Base-by-base conservation (phyloP, 352 stramenopile genomes). In the Pythium aquatile region DNA sequence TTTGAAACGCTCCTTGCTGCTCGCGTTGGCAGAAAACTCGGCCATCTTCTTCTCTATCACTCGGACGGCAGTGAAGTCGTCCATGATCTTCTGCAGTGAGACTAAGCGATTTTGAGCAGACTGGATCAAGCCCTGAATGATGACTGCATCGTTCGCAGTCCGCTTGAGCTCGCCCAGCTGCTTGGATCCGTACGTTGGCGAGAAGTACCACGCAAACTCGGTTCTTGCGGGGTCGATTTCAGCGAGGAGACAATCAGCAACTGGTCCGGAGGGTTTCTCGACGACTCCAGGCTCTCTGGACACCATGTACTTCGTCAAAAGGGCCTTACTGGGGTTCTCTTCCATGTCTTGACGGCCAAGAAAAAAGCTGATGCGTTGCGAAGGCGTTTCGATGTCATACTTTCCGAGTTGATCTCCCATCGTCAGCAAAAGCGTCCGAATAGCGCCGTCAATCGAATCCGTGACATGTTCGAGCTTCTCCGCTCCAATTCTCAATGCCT, bases 21-120 rank as follows among this genome's bases (percentile, higher is more conserved):
- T 93, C 3, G 87, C 83, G n/a, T 73, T 79, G 2, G 72, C 68
- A 55, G 90, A 76, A 46, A 96, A 95, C 44, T 88, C 74, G 0
- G 56, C 74, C n/a, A 94, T 92, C 54, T 91, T 85, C 26, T 81
- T 74, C 58, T 92, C 81, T 56, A 91, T 90, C 32, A 81, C 78
- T 46, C 70, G 83, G 30, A 93, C 86, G 55, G 82, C 75, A 58
- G 72, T 83, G 65, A 79, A 91, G 13, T 87, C 73, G 35, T 79
- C 78, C 81, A 89, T 93, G 65, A 96, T 93, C 55, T 85, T 92
- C 24, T 88, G 69, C 28, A 96, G 59, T 10, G 87, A 96, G 8
- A 75, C 46, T n/a, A 94, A 58, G 20, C 85, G 75, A 16, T 76
- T 83, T 48, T 86, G 69, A 3, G 87, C 79, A 24, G 77, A 77